Evolutionary conservation across 1,139 yeast genomes (phyloP).

Genomic region (Sugiyamaella japonica): DNA sequence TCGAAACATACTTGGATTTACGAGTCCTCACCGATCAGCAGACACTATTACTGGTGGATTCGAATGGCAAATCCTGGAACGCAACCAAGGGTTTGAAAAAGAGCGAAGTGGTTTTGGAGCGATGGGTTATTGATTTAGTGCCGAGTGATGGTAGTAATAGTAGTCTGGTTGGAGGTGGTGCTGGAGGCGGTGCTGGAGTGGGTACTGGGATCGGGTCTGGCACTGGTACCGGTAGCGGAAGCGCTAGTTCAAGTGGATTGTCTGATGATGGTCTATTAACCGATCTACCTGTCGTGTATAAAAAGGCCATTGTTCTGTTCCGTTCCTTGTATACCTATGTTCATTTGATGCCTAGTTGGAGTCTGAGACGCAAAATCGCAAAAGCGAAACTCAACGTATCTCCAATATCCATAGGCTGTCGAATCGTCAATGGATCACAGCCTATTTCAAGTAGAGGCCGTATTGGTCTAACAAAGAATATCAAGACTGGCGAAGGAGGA

Average conservation of each 20-base stretch:
- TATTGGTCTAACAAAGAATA: constrained; percentile 69
- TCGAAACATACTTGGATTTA: constrained; percentile 81
- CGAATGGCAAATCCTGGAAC: constrained; percentile 49
- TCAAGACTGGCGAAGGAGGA: constrained; percentile 45
- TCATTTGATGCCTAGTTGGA: constrained; percentile 71
- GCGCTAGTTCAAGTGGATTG: constrained; percentile 60
- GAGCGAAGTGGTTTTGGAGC: constrained; percentile 80
- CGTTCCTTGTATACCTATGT: constrained; percentile 69
- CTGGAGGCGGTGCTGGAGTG: too few species aligned
- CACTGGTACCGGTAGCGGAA: constrained; percentile 35
- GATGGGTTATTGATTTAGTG: constrained; percentile 84
- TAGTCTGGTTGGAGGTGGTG: constrained; percentile 57
- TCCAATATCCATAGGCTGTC: constrained; percentile 53
- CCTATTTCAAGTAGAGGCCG: constrained; percentile 82
- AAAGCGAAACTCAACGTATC: constrained; percentile 43
- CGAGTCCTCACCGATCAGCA: constrained; percentile 60
- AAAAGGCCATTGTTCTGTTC: constrained; percentile 70
- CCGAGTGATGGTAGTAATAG: constrained; percentile 43
- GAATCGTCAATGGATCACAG: constrained; percentile 72
- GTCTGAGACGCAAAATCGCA: constrained; percentile 48
- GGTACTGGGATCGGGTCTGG: too few species aligned
- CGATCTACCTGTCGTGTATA: constrained; percentile 70
- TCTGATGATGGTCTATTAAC: constrained; percentile 59
- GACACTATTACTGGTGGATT: constrained; percentile 59
- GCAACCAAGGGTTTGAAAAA: constrained; percentile 57